Evolutionary conservation across 1,284 basidiomycete genomes (phyloP).

Genomic region (Earliella scabrosa): DNA sequence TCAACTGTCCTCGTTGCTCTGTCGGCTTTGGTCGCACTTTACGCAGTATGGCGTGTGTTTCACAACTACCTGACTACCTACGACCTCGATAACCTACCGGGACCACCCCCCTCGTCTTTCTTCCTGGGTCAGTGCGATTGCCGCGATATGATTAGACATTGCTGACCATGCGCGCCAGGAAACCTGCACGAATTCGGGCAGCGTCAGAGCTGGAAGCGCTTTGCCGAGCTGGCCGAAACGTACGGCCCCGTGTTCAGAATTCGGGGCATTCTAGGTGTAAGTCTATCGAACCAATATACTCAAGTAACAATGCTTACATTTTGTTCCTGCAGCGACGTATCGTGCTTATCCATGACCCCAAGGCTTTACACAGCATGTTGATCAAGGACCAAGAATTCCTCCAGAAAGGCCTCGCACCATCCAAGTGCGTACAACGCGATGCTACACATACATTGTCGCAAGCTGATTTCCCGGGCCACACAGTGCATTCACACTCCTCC

Average conservation of each 20-base stretch:
- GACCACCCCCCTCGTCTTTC: too few species aligned
- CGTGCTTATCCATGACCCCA: slow-evolving; percentile 12
- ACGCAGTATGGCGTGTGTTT: not conserved
- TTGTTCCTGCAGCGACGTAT: slow-evolving; percentile 1
- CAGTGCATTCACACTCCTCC: slow-evolving; percentile 10
- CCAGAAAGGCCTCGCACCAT: slow-evolving; percentile 9
- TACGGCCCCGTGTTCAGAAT: slow-evolving; percentile 10
- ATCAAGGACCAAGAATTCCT: slow-evolving; percentile 15
- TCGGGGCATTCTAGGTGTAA: slow-evolving; percentile 8
- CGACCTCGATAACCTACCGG: not conserved
- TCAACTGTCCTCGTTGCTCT: too few species aligned
- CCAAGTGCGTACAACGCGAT: slow-evolving; percentile 3
- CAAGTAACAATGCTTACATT: not conserved
- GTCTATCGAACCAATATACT: not conserved
- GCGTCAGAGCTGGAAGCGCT: slow-evolving; percentile 10
- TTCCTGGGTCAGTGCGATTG: too few species aligned
- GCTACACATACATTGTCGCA: not conserved
- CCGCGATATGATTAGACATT: not conserved
- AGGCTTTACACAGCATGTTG: slow-evolving; percentile 12
- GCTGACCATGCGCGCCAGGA: slow-evolving; percentile 3
- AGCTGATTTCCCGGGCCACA: not conserved
- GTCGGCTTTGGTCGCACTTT: too few species aligned
- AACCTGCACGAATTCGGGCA: slow-evolving; percentile 5
- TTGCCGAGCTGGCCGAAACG: not conserved
- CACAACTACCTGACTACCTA: not conserved